Base-by-base conservation (phyloP, 805 yeast genomes). In the Zygosaccharomyces lentus region DNA sequence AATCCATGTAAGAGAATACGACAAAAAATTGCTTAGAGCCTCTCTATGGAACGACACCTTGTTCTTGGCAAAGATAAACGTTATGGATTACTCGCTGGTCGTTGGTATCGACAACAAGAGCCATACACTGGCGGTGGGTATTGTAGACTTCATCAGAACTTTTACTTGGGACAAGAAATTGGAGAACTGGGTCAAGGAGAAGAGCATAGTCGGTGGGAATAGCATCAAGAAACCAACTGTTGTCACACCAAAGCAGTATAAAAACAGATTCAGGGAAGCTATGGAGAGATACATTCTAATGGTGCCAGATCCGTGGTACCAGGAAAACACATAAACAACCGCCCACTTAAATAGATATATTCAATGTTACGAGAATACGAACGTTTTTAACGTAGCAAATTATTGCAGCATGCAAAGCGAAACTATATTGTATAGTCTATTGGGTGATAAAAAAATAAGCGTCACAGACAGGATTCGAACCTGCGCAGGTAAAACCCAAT, bases 401-500 rank as follows among this genome's bases (percentile, higher is more conserved):
- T 4, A 16, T 31, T 27, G 12, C 6, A 19, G 27, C 13, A 16
- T 8, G 16, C 8, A 21, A 24, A 17, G 12, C 19, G 9, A 9
- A 34, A 12, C n/a, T n/a, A n/a, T n/a, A n/a, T n/a, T n/a, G n/a
- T n/a, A n/a, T n/a, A n/a, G n/a, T n/a, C n/a, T n/a, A n/a, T n/a
- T n/a, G n/a, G n/a, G n/a, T n/a, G 30, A 19, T 56, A 66, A 76
- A 78, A 78, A 73, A 77, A 72, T 71, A 67, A 64, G 57, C 96
- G 96, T 85, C 86, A 87, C 95, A 84, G 95, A 87, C 96, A 87
- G 95, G 96, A 87, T 87, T 87, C 96, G 96, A 87, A 87, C 96
- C 95, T 87, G 95, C 95, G 96, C 82, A 79, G 84, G 87, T 81
- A 82, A 74, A 82, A 80, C 87, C 84, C 87, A 82, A 81, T 80